Conservation (phyloP, 306 rosid species). For the Datisca glomerata region DNA sequence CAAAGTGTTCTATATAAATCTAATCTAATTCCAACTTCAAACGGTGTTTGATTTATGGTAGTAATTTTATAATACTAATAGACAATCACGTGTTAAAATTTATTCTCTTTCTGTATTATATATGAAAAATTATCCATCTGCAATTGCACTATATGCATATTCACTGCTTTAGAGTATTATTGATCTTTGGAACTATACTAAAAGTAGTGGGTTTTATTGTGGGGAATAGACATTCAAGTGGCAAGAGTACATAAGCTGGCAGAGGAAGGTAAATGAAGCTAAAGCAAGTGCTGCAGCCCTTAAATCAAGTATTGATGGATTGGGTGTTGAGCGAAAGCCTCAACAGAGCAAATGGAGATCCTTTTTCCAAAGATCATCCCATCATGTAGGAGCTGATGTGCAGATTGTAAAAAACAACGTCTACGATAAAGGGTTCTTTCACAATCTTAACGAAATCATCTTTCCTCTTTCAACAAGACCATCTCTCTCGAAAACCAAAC, state of each 20-base stretch:
- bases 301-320: slow-evolving; percentile 40
- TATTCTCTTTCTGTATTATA: no score
- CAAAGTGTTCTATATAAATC: no score
- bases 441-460: slow-evolving; percentile 52
- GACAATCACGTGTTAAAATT: no score
- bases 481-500: slow-evolving; percentile 29
- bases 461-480: slow-evolving; percentile 51
- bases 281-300: slow-evolving; percentile 56
- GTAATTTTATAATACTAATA: no score
- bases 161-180: no score
- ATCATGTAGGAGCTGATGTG: slow-evolving; percentile 34
- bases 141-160: no score
- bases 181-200: no score
- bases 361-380: slow-evolving; percentile 57
- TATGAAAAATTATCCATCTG: no score
- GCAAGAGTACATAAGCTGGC: slow-evolving; percentile 72
- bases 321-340: slow-evolving; percentile 36
- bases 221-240: slow-evolving; percentile 75
- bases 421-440: slow-evolving; percentile 55
- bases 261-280: slow-evolving; percentile 63
- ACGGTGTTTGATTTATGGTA: no score
- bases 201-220: no score
- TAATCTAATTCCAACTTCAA: no score
- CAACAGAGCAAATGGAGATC: slow-evolving; percentile 57
- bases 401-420: slow-evolving; percentile 51